Evolutionary conservation across 148 eudicot species (phyloP).

Genomic region (Spergularia bocconei): DNA sequence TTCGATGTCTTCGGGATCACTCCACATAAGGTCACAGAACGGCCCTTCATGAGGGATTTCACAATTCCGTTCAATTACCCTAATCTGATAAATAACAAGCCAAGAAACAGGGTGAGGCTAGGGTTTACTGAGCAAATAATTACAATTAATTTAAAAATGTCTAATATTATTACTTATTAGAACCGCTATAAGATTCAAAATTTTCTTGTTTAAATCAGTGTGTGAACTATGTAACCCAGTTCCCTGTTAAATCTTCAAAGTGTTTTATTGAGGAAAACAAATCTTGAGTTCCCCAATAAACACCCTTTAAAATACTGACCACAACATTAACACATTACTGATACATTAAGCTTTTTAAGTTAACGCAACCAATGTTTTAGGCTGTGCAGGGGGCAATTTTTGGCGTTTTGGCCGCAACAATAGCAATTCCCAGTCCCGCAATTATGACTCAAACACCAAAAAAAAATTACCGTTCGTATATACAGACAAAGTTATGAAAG

Average conservation of each 20-base stretch:
- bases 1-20: slow-evolving; percentile 99
- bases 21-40: slow-evolving; percentile 99
- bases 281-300: too few relatives aligned
- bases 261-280: too few relatives aligned
- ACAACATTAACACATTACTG: background rate
- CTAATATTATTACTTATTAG: too few relatives aligned
- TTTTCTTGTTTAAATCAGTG: too few relatives aligned
- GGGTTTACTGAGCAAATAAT: background rate
- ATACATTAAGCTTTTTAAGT: too few relatives aligned
- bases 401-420: too few relatives aligned
- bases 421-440: too few relatives aligned
- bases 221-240: background rate
- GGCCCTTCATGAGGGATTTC: slow-evolving; percentile 99
- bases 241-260: too few relatives aligned
- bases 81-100: slow-evolving; percentile 51
- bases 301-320: background rate
- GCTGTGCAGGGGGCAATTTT: too few relatives aligned
- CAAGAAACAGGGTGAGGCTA: slow-evolving; percentile 11
- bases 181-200: too few relatives aligned
- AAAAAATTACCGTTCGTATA: background rate
- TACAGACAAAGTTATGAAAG: background rate
- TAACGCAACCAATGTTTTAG: too few relatives aligned
- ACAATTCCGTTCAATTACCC: slow-evolving; percentile 89
- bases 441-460: background rate
- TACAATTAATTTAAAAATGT: too few relatives aligned